Percentiles rank a stretch among this genome's conserved stretches.
Evolutionary conservation across 2,329 filamentous ascomycete species (phyloP).

Genomic region (Claviceps pusilla): DNA sequence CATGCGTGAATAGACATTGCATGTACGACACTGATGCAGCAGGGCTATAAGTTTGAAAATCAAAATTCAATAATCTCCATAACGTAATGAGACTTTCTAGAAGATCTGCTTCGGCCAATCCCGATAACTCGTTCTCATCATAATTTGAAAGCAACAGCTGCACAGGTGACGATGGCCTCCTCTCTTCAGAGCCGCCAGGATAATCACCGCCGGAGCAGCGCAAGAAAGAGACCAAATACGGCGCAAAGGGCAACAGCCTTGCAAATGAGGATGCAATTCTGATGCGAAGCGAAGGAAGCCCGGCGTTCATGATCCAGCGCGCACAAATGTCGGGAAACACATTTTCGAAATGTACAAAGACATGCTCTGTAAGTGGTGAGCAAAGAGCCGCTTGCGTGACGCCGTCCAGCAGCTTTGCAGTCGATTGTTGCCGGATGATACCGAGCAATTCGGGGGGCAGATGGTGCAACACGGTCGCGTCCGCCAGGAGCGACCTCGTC

Average conservation of each 20-base stretch:
- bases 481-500: slow-evolving; percentile 40
- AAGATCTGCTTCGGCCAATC: slow-evolving; percentile 11
- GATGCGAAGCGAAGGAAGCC: slow-evolving; percentile 23
- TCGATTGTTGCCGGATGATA: slow-evolving; percentile 47
- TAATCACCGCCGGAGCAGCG: slow-evolving; percentile 26
- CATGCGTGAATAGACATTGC: slow-evolving; percentile 51
- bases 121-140: slow-evolving; percentile 13
- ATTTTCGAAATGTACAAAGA: slow-evolving; percentile 61
- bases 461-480: slow-evolving; percentile 38
- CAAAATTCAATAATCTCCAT: slow-evolving; percentile 67
- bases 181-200: slow-evolving; percentile 1
- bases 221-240: slow-evolving; percentile 61
- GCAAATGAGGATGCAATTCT: slow-evolving; percentile 56
- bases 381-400: slow-evolving; percentile 56
- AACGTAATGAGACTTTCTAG: slow-evolving; percentile 29
- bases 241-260: slow-evolving; percentile 66
- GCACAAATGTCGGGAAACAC: slow-evolving; percentile 72
- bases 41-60: slow-evolving; percentile 51
- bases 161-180: slow-evolving; percentile 12
- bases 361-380: slow-evolving; percentile 51
- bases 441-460: slow-evolving; percentile 57
- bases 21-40: slow-evolving; percentile 52
- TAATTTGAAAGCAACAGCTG: slow-evolving; percentile 17
- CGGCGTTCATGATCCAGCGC: slow-evolving; percentile 49
- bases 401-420: slow-evolving; percentile 54